These are phyloP conservation scores for Epichloe typhina DNA, from an alignment of 2,329 filamentous ascomycete species.

Conservation along the genomic window DNA sequence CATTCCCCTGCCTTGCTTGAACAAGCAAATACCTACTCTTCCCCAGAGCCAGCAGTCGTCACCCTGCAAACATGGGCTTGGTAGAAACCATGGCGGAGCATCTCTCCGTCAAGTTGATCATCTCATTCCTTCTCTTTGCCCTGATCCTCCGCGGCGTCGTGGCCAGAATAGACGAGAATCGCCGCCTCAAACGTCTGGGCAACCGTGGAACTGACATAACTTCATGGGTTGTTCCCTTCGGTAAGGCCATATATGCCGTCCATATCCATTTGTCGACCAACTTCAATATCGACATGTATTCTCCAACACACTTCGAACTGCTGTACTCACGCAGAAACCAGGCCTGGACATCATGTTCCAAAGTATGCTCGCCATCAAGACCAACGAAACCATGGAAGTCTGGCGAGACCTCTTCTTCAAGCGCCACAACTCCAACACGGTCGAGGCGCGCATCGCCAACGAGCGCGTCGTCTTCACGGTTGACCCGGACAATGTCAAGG, in stretches of 20 bases:
- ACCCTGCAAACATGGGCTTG: conserved; percentile 28
- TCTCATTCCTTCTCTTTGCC: conserved; percentile 23
- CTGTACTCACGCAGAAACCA: conserved; percentile 3
- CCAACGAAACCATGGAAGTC: conserved; percentile 44
- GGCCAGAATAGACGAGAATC: conserved; percentile 25
- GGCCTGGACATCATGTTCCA: conserved; percentile 51
- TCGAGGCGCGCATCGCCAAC: conserved; percentile 48
- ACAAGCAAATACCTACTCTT: no score
- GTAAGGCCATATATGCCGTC: conserved; percentile 20
- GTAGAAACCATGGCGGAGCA: conserved; percentile 33
- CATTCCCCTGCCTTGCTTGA: no score
- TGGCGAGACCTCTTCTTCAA: conserved; percentile 43
- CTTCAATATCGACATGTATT: not conserved
- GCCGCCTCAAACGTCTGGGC: conserved; percentile 33
- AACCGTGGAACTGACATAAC: conserved; percentile 25
- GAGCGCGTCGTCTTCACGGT: conserved; percentile 28
- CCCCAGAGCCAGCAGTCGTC: no score
- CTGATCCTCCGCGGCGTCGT: conserved; percentile 26
- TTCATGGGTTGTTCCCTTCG: conserved; percentile 27
- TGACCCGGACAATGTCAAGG: conserved; percentile 45
- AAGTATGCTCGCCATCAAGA: conserved; percentile 38
- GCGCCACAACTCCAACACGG: conserved; percentile 36
- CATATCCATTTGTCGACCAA: no score
- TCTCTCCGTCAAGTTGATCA: conserved; percentile 27
- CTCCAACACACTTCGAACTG: no score